phyloP scores from a whole-genome alignment of 1,284 basidiomycete species.

The Irpex sp. region DNA sequence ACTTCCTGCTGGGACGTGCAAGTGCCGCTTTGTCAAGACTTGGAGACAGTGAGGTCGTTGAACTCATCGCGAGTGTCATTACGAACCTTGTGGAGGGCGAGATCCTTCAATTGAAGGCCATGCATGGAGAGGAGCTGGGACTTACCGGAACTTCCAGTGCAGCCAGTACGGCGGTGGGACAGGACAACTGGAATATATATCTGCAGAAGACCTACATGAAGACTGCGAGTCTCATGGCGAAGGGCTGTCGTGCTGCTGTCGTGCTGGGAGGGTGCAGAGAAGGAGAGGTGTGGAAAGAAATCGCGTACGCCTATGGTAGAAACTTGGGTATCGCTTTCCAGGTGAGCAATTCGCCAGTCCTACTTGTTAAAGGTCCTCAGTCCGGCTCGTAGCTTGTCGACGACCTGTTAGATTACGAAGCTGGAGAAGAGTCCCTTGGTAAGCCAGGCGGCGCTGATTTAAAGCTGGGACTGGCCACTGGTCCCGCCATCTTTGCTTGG shows the following conservation, averaged over 20 bases:
- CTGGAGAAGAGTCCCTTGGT: conserved; percentile 64
- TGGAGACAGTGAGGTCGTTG: conserved; percentile 87
- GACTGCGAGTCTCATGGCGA: conserved; percentile 95
- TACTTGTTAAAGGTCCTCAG: background rate
- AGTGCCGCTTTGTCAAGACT: conserved; percentile 86
- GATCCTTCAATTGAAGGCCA: conserved; percentile 80
- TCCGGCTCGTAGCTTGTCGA: conserved; percentile 72
- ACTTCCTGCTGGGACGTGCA: conserved; percentile 92
- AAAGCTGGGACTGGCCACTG: conserved; percentile 85
- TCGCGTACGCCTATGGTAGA: conserved; percentile 89
- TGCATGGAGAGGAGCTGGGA: conserved; percentile 33
- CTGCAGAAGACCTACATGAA: conserved; percentile 95
- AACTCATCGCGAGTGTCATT: conserved; percentile 90
- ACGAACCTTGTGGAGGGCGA: conserved; percentile 97
- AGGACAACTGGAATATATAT: conserved; percentile 81
- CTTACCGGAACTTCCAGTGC: conserved; percentile 15
- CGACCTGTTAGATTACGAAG: conserved; percentile 87
- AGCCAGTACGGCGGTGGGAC: conserved; percentile 22
- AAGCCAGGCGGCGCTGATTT: conserved; percentile 89
- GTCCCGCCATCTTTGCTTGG: conserved; percentile 92
- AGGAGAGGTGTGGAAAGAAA: conserved; percentile 85
- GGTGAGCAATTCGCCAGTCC: conserved; percentile 43
- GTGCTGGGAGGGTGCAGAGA: conserved; percentile 86
- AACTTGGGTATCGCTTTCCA: conserved; percentile 94
- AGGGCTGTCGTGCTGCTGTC: conserved; percentile 85